These are phyloP conservation scores for Nothomitra cinnamomea DNA, from an alignment of 2,329 filamentous ascomycete genomes.

Conservation along the genomic window DNA sequence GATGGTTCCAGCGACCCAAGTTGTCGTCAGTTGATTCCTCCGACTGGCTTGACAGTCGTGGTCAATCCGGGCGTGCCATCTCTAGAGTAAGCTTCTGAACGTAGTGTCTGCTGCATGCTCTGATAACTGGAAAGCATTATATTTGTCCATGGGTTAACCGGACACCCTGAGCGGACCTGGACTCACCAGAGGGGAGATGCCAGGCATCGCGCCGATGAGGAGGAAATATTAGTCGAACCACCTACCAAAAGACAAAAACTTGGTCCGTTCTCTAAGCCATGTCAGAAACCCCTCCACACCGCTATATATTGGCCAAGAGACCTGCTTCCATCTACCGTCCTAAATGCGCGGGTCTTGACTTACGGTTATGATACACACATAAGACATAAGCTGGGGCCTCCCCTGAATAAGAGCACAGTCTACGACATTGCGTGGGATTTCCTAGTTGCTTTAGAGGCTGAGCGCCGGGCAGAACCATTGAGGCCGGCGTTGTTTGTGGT, in stretches of 20 bases:
- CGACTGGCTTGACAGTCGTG: constrained; percentile 9
- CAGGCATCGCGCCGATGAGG: not conserved
- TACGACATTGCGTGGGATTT: constrained; percentile 21
- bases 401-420: constrained; percentile 16
- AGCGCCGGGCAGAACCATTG: constrained; percentile 12
- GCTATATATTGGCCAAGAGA: constrained; percentile 10
- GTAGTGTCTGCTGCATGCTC: constrained; percentile 3
- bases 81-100: constrained; percentile 8
- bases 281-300: not conserved
- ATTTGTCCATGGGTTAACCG: constrained; percentile 10
- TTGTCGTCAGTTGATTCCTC: constrained; percentile 7
- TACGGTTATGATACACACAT: constrained; percentile 10
- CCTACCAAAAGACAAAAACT: constrained; percentile 10
- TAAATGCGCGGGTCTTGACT: constrained; percentile 7
- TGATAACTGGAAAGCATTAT: constrained; percentile 8
- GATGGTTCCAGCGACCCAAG: not conserved
- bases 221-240: constrained; percentile 5
- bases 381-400: constrained; percentile 9
- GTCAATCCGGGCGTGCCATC: constrained; percentile 8
- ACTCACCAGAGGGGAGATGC: constrained; percentile 6
- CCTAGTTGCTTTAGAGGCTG: constrained; percentile 18
- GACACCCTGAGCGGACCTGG: constrained; percentile 10
- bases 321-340: constrained; percentile 6
- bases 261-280: constrained; percentile 4
- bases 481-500: constrained; percentile 10